phyloP scores from a whole-genome alignment of 768 basidiomycete species.

The Fomitopsis pulvina region DNA sequence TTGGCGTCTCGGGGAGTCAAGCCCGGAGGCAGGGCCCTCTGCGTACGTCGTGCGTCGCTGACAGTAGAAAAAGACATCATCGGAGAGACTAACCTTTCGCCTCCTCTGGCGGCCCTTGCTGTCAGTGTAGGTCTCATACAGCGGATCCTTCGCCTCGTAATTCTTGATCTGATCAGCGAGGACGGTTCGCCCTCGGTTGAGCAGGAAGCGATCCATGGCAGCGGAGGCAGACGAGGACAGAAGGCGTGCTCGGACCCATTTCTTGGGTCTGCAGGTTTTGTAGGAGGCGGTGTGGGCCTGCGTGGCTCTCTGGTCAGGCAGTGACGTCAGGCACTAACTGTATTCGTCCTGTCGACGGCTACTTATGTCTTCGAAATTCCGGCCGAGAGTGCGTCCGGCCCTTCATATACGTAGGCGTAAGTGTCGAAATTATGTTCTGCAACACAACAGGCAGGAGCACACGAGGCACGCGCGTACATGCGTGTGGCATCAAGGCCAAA shows the following conservation, averaged over 20 bases:
- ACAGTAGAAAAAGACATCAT: not conserved
- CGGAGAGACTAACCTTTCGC: constrained; percentile 40
- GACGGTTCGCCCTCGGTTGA: constrained; percentile 45
- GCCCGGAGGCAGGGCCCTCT: constrained; percentile 71
- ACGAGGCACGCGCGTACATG: too few species aligned
- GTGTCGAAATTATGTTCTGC: too few species aligned
- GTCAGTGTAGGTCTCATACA: constrained; percentile 62
- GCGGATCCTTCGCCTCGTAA: constrained; percentile 67
- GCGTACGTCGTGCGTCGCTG: not conserved
- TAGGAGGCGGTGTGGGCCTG: not conserved
- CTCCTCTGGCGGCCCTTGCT: constrained; percentile 48
- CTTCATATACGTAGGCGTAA: too few species aligned
- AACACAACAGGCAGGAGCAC: too few species aligned
- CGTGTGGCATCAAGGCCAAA: too few species aligned
- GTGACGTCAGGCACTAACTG: constrained; percentile 1
- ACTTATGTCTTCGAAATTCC: too few species aligned
- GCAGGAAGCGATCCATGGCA: constrained; percentile 16
- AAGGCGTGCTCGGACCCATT: too few species aligned
- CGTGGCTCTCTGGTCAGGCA: not conserved
- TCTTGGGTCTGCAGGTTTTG: not conserved
- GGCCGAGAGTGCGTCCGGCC: too few species aligned
- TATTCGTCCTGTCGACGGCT: not conserved
- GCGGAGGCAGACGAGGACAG: too few species aligned
- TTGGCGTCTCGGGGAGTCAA: constrained; percentile 69
- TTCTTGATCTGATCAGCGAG: constrained; percentile 59